Evolutionary conservation across 371 early-diverging fungal genomes (phyloP), one percentile per base, ranked within the genome.

Genomic region (Thermomucor indicae-seudaticae): DNA sequence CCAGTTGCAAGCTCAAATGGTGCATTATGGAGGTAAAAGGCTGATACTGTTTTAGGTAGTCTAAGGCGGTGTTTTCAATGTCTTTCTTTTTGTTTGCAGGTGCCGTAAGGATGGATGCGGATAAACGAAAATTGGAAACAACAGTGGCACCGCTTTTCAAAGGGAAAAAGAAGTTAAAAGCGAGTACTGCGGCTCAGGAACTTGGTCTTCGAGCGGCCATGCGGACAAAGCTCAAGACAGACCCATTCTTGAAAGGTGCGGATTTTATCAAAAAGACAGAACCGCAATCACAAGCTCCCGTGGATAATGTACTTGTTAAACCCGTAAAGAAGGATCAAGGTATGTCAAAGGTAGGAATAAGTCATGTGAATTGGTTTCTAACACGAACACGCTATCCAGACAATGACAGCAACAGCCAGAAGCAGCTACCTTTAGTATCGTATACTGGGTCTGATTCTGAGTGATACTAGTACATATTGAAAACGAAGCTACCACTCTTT

Each of bases 171-270:
- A 27, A 39, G n/a, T 17, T 29, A 23, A 19, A 45, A 47, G 44
- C 39, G 44, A 40, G 48, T 30, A 41, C 61, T 17, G 6, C 41
- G 37, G 19, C 24, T 29, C 23, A 47, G 19, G 43, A 61, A 17
- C 37, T 74, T 14, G 58, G 64, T 7, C 46, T 49, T n/a, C 49
- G 64, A 16, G 66, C 65, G 3, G 46, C 48, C 6, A 39, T 65
- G 10, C 69, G 67, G 7, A 79, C 79, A 2, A 54, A 65, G 19
- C 38, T 64, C 24, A 80, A 80, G 53, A 67, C 57, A 10, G 81
- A 80, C 56, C 81, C 81, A 1, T 80, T 80, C 47, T 57, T 74
- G 29, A 35, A 53, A 6, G 39, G 51, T 2, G 34, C 51, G 25
- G 48, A 58, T 6, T 53, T 55, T 35, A 24, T 20, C 22, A 20